Evolutionary conservation across 2,329 filamentous ascomycete genomes (phyloP).

Genomic region (Iodosphaeria phyllophila): DNA sequence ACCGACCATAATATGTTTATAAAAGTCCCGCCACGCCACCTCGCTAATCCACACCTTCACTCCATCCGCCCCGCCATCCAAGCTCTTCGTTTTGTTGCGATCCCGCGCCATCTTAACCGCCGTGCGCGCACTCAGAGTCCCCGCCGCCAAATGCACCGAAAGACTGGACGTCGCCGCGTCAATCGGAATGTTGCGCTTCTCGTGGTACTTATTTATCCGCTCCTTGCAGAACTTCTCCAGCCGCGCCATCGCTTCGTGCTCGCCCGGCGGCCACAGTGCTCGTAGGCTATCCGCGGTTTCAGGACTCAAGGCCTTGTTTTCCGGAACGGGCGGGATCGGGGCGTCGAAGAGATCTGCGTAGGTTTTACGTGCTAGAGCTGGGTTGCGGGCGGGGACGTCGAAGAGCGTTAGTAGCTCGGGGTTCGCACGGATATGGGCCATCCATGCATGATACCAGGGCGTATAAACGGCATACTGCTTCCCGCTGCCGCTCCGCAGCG

Average conservation of each 20-base stretch:
- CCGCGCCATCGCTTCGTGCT: conserved; percentile 47
- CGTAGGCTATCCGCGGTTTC: conserved; percentile 39
- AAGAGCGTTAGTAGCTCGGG: conserved; percentile 44
- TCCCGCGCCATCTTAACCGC: conserved; percentile 42
- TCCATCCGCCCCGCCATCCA: conserved; percentile 48
- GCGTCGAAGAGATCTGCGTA: conserved; percentile 26
- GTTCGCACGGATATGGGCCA: conserved; percentile 52
- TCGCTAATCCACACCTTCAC: conserved; percentile 64
- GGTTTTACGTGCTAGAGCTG: conserved; percentile 19
- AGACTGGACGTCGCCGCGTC: conserved; percentile 46
- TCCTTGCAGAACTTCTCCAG: conserved; percentile 50
- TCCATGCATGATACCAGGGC: conserved; percentile 67
- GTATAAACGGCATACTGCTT: conserved; percentile 72
- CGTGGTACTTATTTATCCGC: conserved; percentile 40
- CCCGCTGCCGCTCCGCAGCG: conserved; percentile 45
- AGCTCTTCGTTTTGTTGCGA: conserved; percentile 28
- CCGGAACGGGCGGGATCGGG: conserved; percentile 42
- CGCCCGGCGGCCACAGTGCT: conserved; percentile 54
- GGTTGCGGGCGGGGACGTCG: conserved; percentile 37
- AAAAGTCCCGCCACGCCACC: conserved; percentile 76
- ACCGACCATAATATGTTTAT: conserved; percentile 65
- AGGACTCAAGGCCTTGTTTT: conserved; percentile 38
- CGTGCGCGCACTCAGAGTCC: conserved; percentile 48
- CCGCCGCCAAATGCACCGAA: conserved; percentile 51
- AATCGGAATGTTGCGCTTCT: conserved; percentile 46